Evolutionary conservation across 176 grass and related monocot genomes (phyloP), one percentile per base, ranked within the genome.

Genomic region (Musa itinerans): DNA sequence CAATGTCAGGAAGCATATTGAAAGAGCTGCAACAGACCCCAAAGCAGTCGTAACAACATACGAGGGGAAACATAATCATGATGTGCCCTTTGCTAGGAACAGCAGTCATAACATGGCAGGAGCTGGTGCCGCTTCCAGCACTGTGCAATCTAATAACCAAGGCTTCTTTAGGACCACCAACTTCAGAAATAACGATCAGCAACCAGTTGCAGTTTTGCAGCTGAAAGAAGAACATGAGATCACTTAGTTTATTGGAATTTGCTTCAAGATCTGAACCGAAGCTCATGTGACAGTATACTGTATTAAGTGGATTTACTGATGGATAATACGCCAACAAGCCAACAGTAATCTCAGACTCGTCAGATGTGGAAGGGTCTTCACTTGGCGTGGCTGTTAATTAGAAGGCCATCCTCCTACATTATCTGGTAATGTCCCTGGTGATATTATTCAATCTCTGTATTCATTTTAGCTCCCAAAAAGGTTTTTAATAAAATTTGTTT

Each of bases 51-150:
- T 96, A 78, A 96, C 92, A 55, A 96, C 92, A 55, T 96, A 96
- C 1, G 92, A 96, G 80, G 89, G 92, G 69, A 96, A 88, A 81
- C 92, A 96, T 76, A 92, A 69, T 72, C 92, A 96, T 78, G 89
- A 92, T 63, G 83, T 92, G 54, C 92, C 92, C 63, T 56, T 76
- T 78, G 76, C 84, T 53, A 83, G 85, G 71, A 87, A 83, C 76
- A 89, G 78, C 68, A 88, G 73, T 76, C 86, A 85, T 81, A 73
- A 72, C 76, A 51, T 68, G 57, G 87, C 85, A 25, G 83, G 63
- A 59, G 52, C 50, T 25, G 57, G 51, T 20, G 77, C 73, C 43
- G 74, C 81, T 80, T 84, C 86, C 74, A 83, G 23, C 25, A 78
- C 20, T 25, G 2, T 78, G 48, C 63, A 21, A 58, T 80, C 58